Base-by-base conservation (phyloP, 2,329 filamentous ascomycete genomes). In the Colletotrichum echinochloae region DNA sequence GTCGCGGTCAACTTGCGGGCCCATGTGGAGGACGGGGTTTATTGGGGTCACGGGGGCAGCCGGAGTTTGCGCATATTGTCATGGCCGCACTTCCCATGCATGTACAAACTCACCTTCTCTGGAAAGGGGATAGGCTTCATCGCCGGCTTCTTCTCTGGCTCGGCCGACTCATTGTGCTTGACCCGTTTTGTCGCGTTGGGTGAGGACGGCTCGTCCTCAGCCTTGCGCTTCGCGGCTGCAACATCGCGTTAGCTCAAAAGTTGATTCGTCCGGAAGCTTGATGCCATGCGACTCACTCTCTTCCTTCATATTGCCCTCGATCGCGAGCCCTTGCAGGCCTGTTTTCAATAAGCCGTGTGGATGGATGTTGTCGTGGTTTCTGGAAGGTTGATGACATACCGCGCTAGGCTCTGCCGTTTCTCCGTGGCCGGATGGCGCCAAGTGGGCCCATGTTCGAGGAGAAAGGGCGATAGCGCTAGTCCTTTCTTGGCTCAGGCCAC, bases 101-200 rank as follows among this genome's bases (percentile, higher is more conserved):
- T 44, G 3, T 46, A 51, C 4, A 66, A 46, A 66, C 81, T 72
- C 78, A 92, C 92, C 86, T 97, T 98, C 81, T 97, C 94, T 1
- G 94, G 94, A 76, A 96, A 98, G 1, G 93, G 93, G 44, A 97
- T 94, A 23, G 90, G 88, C 74, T 90, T 90, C 74, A 87, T 85
- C 8, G 80, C 80, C 7, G 83, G 79, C 70, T 87, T 87, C 76
- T 88, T 88, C 20, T 86, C 83, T 9, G 82, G 79, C 74, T 88
- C 82, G 56, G 79, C 76, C 5, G 81, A 80, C 60, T 83, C 80
- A 59, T 68, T 70, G 67, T 86, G 84, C 81, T 92, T 92, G 49
- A 89, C 78, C 75, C 92, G 88, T 81, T 95, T 95, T 23, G 85
- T 81, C 60, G 89, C 87, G 59, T 86, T 86, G 26, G 88, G 86